Conservation (phyloP, 306 rosid genomes). For the Vachellia collinsii region DNA sequence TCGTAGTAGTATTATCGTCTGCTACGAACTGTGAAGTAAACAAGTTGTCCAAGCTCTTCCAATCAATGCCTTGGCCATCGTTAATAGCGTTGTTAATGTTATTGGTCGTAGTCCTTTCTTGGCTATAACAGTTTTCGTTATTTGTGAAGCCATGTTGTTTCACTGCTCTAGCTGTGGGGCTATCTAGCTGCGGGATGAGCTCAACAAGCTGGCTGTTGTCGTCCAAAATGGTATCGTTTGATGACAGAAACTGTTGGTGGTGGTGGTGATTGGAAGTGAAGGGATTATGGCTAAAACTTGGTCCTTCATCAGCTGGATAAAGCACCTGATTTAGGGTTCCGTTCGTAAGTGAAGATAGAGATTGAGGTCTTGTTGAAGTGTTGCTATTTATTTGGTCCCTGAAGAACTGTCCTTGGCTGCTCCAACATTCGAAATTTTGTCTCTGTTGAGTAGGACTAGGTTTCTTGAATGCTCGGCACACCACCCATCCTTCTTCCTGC, state of each 20-base stretch:
- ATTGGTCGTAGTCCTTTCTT: slow-evolving; percentile 41
- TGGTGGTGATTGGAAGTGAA: slow-evolving; percentile 36
- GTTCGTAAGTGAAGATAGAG: slow-evolving; percentile 43
- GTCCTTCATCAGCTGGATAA: slow-evolving; percentile 42
- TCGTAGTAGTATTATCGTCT: background rate
- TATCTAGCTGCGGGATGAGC: slow-evolving; percentile 60
- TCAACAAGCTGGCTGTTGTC: slow-evolving; percentile 47
- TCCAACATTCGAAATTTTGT: slow-evolving; percentile 70
- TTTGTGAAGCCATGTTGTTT: slow-evolving; percentile 38
- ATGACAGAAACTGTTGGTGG: slow-evolving; percentile 35
- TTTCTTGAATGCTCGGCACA: slow-evolving; percentile 81
- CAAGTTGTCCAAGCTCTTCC: slow-evolving; percentile 69
- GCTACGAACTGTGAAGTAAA: slow-evolving; percentile 50
- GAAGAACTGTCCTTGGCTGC: slow-evolving; percentile 44
- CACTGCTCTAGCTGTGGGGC: slow-evolving; percentile 55
- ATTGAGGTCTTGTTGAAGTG: slow-evolving; percentile 42
- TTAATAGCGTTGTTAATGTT: slow-evolving; percentile 10
- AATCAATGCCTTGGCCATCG: slow-evolving; percentile 46
- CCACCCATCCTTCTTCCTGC: slow-evolving; percentile 99
- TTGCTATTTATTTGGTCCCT: slow-evolving; percentile 45
- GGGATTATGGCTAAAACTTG: slow-evolving; percentile 42
- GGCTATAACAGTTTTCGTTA: slow-evolving; percentile 44
- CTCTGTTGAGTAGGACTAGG: slow-evolving; percentile 72
- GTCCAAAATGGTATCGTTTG: slow-evolving; percentile 39
- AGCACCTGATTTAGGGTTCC: slow-evolving; percentile 20